These are phyloP conservation scores for Aspergillaceae sp. DNA, from an alignment of 2,329 filamentous ascomycete species.

Conservation along the genomic window DNA sequence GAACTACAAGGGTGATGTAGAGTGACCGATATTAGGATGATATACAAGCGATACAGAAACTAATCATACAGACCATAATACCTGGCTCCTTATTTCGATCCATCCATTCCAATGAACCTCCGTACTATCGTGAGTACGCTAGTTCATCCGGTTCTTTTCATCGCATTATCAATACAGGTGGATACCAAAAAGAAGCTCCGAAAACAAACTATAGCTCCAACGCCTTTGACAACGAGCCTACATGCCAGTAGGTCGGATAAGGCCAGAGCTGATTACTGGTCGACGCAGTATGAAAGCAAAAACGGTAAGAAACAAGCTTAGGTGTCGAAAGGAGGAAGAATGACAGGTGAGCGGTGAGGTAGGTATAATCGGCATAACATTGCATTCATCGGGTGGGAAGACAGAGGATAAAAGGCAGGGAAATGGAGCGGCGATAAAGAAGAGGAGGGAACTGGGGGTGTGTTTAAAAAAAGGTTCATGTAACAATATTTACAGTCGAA, in stretches of 20 bases:
- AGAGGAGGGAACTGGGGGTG: neutral
- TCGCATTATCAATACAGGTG: conserved; percentile 17
- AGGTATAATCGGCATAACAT: conserved; percentile 1
- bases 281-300: neutral
- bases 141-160: conserved; percentile 3
- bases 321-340: neutral
- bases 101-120: conserved; percentile 9
- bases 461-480: neutral
- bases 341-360: neutral
- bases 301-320: neutral
- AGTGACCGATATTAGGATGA: neutral
- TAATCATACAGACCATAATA: conserved; percentile 26
- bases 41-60: conserved; percentile 4
- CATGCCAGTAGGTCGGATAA: neutral
- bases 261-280: conserved; percentile 6
- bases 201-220: conserved; percentile 5
- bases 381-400: conserved; percentile 1
- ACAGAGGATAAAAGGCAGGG: neutral
- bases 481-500: conserved; percentile 26
- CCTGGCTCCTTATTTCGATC: conserved; percentile 20
- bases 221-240: neutral
- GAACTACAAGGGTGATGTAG: neutral
- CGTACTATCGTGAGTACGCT: conserved; percentile 4
- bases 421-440: too few species aligned
- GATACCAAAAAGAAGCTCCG: conserved; percentile 10